Conservation (phyloP, 225 moss, liverwort and hornwort genomes). For the Antitrichia curtipendula region DNA sequence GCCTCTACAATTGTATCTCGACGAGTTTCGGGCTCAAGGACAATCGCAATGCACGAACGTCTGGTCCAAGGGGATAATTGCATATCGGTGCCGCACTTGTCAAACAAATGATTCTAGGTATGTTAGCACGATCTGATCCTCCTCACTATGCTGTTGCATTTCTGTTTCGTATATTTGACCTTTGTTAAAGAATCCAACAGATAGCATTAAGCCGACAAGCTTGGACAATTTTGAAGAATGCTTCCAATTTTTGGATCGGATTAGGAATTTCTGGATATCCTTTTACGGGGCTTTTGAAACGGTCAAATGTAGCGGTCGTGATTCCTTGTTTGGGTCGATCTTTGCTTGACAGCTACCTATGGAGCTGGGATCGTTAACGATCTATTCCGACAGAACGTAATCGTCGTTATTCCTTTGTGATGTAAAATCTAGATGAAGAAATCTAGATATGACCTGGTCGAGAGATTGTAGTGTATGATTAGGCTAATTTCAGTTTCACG, state of each 20-base stretch:
- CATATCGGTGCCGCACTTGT: constrained; percentile 75
- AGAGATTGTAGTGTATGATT: not conserved
- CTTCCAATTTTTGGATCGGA: not conserved
- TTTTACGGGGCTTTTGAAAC: not conserved
- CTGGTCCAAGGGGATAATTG: constrained; percentile 72
- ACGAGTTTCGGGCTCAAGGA: constrained; percentile 55
- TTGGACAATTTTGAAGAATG: not conserved
- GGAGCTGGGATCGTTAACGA: not conserved
- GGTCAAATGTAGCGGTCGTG: not conserved
- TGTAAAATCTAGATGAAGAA: not conserved
- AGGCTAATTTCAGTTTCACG: not conserved
- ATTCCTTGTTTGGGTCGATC: not conserved
- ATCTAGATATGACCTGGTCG: not conserved
- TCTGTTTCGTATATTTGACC: not conserved
- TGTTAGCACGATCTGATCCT: not conserved
- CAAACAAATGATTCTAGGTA: constrained; percentile 83
- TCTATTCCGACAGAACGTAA: not conserved
- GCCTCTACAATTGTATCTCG: constrained; percentile 32
- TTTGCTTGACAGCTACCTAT: not conserved
- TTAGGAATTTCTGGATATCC: not conserved
- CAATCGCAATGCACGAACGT: constrained; percentile 84
- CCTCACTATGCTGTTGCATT: not conserved
- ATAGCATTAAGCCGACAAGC: not conserved
- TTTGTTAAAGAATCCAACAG: not conserved
- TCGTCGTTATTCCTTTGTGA: not conserved